Percentiles rank a stretch among this genome's conserved stretches.
These are phyloP conservation scores for Arabidopsis lyrata DNA, from an alignment of 441 rosid genomes.

Conservation along the genomic window DNA sequence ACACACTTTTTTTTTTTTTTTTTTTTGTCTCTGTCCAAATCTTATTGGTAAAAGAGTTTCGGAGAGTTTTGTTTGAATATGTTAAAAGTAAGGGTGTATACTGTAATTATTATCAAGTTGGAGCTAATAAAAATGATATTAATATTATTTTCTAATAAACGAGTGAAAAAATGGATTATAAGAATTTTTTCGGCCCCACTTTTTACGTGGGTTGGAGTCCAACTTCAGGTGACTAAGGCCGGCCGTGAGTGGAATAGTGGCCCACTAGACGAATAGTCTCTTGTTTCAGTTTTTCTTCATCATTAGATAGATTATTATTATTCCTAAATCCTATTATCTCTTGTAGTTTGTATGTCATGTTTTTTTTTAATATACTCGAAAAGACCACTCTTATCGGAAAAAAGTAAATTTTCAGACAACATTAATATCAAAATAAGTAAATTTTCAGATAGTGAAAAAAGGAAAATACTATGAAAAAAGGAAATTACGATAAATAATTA, in stretches of 20 bases:
- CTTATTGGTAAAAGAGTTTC: conserved; percentile 19
- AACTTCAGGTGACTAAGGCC: not conserved
- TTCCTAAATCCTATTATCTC: too few species aligned
- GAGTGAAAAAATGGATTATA: not conserved
- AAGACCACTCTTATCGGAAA: not conserved
- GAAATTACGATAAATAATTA: conserved; percentile 23
- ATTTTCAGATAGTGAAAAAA: not conserved
- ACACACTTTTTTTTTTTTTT: conserved; percentile 19
- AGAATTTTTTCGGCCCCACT: not conserved
- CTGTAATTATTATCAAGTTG: conserved; percentile 23
- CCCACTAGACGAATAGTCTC: not conserved
- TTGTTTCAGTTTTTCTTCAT: too few species aligned
- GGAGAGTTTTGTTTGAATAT: not conserved
- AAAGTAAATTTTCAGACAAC: not conserved
- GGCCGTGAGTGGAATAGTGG: not conserved
- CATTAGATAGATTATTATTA: too few species aligned
- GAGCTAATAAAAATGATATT: not conserved
- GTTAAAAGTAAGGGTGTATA: not conserved
- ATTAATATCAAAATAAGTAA: too few species aligned
- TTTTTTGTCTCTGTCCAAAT: conserved; percentile 7
- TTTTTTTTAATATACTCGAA: too few species aligned
- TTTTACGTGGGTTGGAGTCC: not conserved
- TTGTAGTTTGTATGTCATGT: too few species aligned
- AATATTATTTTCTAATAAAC: not conserved
- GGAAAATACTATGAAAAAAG: not conserved